Evolutionary conservation across 495 filamentous ascomycete species (phyloP).

Genomic region (Aspergillus affinis): DNA sequence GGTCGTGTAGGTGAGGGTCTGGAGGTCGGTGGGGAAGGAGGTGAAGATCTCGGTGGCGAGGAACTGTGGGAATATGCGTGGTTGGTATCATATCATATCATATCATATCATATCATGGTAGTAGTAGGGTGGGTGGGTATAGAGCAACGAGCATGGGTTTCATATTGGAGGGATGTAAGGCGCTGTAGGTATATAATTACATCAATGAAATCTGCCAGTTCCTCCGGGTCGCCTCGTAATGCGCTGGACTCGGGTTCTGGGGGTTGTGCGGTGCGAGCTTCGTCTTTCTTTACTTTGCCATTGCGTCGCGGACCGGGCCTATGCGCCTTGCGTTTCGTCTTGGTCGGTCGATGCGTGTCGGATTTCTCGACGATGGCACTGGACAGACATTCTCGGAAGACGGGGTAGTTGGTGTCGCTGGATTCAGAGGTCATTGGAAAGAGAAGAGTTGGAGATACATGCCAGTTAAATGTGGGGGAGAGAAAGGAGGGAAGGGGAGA

Average conservation of each 20-base stretch:
- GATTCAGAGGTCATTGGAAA: conserved; percentile 16
- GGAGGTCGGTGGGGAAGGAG: conserved; percentile 58
- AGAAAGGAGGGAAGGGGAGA: too few species aligned
- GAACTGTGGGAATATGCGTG: conserved; percentile 50
- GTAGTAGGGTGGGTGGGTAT: too few species aligned
- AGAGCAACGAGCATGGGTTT: too few species aligned
- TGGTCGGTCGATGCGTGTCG: conserved; percentile 33
- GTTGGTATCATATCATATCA: not conserved
- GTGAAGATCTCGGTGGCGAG: conserved; percentile 67
- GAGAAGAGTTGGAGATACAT: conserved; percentile 4
- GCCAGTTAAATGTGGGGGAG: not conserved
- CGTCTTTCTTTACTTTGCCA: conserved; percentile 14
- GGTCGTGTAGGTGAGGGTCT: conserved; percentile 58
- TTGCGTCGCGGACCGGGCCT: conserved; percentile 32
- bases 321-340: conserved; percentile 43
- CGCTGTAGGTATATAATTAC: conserved; percentile 32
- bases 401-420: conserved; percentile 58
- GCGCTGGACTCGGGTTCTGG: not conserved
- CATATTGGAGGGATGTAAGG: not conserved
- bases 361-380: conserved; percentile 57
- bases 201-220: conserved; percentile 72
- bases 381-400: conserved; percentile 69
- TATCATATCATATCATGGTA: too few species aligned
- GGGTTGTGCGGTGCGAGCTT: conserved; percentile 6
- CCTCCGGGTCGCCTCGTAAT: conserved; percentile 53